A percentile compares a stretch with the other conserved stretches of the same genome.
Evolutionary conservation across 1,139 yeast species (phyloP).

Genomic region (Meyerozyma athensensis): DNA sequence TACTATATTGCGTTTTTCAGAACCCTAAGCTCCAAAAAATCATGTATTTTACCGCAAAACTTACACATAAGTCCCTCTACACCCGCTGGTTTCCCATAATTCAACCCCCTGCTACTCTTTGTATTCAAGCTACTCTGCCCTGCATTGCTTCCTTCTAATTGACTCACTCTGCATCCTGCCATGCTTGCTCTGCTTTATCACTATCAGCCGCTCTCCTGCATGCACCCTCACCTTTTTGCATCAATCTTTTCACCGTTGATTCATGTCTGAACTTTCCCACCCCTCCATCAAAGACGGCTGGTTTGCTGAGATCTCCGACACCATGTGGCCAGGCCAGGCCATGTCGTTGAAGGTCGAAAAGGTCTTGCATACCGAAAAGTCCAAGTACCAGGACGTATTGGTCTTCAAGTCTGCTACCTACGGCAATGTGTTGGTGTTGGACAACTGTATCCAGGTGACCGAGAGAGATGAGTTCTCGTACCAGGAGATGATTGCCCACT

Average conservation of each 20-base stretch:
- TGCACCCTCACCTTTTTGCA: too few species aligned
- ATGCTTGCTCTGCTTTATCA: too few species aligned
- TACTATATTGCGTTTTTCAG: too few species aligned
- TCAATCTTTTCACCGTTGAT: not conserved
- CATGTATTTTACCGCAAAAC: too few species aligned
- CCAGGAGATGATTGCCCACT: slow-evolving; percentile 93
- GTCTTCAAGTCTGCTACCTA: slow-evolving; percentile 84
- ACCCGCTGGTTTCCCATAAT: too few species aligned
- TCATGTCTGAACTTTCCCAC: slow-evolving; percentile 48
- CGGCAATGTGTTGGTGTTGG: slow-evolving; percentile 88
- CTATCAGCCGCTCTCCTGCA: too few species aligned
- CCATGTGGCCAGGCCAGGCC: slow-evolving; percentile 96
- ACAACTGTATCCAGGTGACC: slow-evolving; percentile 87
- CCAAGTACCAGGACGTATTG: slow-evolving; percentile 83
- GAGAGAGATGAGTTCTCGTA: slow-evolving; percentile 93
- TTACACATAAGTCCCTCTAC: too few species aligned
- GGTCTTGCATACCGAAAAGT: slow-evolving; percentile 72
- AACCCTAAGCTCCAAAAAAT: too few species aligned
- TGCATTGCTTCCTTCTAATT: too few species aligned
- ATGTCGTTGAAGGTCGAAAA: slow-evolving; percentile 80
- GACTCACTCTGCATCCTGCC: too few species aligned
- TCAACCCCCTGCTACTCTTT: too few species aligned
- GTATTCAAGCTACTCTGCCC: too few species aligned
- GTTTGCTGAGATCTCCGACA: slow-evolving; percentile 84
- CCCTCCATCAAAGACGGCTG: slow-evolving; percentile 72